Percentiles rank a stretch among this genome's conserved stretches.
Evolutionary conservation across 164 flowering plant species (phyloP).

Genomic region (Stephania cephalantha): DNA sequence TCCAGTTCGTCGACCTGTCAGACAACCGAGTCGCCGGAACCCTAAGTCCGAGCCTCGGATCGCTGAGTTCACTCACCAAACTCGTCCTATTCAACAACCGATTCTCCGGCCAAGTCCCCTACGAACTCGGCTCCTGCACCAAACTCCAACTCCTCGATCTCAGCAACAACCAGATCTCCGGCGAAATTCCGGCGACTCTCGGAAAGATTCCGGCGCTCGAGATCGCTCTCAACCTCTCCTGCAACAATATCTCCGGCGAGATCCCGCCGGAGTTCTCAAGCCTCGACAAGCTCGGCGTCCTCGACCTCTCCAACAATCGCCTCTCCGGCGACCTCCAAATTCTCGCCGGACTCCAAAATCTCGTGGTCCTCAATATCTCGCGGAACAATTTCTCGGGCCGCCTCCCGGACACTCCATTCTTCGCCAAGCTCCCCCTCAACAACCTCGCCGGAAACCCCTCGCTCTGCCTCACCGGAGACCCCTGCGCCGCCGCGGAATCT

Average conservation of each 20-base stretch:
- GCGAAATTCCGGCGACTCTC: constrained; percentile 48
- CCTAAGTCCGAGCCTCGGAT: constrained; percentile 49
- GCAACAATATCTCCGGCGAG: constrained; percentile 53
- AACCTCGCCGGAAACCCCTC: constrained; percentile 50
- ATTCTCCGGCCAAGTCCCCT: constrained; percentile 59
- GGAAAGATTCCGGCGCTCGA: constrained; percentile 68
- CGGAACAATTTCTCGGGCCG: constrained; percentile 61
- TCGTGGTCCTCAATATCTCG: constrained; percentile 68
- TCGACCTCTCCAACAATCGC: constrained; percentile 65
- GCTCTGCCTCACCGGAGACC: constrained; percentile 49
- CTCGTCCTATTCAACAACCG: constrained; percentile 52
- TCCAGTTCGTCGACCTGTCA: constrained; percentile 61
- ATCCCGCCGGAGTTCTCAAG: constrained; percentile 55
- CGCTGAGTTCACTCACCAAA: constrained; percentile 60
- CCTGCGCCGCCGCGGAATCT: constrained; percentile 24
- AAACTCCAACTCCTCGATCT: constrained; percentile 70
- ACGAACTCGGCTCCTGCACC: constrained; percentile 46
- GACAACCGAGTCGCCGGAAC: constrained; percentile 52
- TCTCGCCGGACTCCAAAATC: constrained; percentile 52
- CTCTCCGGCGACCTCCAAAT: constrained; percentile 55
- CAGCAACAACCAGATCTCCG: constrained; percentile 45
- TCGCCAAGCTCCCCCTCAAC: constrained; percentile 58
- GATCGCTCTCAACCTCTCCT: constrained; percentile 71
- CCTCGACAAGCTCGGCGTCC: constrained; percentile 52
- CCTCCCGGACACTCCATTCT: constrained; percentile 67